Evolutionary conservation across 2,329 filamentous ascomycete species (phyloP).

Genomic region (Dactylellina haptotyla): DNA sequence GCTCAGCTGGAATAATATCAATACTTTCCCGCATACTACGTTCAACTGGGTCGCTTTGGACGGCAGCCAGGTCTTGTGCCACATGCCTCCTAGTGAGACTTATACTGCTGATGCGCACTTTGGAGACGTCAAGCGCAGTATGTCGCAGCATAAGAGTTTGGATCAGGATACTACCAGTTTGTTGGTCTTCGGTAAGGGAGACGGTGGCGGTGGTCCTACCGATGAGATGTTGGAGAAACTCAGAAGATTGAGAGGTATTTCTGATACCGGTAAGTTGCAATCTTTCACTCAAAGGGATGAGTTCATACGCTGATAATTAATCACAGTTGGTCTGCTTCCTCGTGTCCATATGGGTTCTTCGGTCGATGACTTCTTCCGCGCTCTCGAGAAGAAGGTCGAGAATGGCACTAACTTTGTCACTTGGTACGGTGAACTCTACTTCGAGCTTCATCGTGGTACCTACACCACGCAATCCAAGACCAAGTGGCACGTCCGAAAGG

Average conservation of each 20-base stretch:
- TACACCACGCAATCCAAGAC: conserved; percentile 98
- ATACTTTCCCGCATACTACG: conserved; percentile 96
- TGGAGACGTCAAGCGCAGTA: conserved; percentile 88
- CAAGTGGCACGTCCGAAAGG: conserved; percentile 89
- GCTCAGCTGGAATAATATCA: conserved; percentile 99
- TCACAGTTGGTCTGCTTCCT: conserved; percentile 76
- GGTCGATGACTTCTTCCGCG: conserved; percentile 93
- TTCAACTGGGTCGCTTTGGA: conserved; percentile 99
- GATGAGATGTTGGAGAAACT: conserved; percentile 96
- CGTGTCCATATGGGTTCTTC: conserved; percentile 87
- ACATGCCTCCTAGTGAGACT: conserved; percentile 95
- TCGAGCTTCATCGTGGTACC: conserved; percentile 94
- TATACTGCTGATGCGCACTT: conserved; percentile 93
- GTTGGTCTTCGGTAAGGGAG: conserved; percentile 94
- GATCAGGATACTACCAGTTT: conserved; percentile 91
- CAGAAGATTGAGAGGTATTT: conserved; percentile 87
- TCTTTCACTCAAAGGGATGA: neutral
- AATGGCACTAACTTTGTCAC: conserved; percentile 77
- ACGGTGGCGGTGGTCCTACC: conserved; percentile 93
- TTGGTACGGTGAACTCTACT: conserved; percentile 98
- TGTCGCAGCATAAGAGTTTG: conserved; percentile 93
- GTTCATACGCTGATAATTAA: neutral
- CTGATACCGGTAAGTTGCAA: conserved; percentile 70
- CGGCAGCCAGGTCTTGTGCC: conserved; percentile 94
- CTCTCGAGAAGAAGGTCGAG: conserved; percentile 78